These are phyloP conservation scores for Lasiosphaeria ovina DNA, from an alignment of 495 filamentous ascomycete genomes.

Conservation along the genomic window DNA sequence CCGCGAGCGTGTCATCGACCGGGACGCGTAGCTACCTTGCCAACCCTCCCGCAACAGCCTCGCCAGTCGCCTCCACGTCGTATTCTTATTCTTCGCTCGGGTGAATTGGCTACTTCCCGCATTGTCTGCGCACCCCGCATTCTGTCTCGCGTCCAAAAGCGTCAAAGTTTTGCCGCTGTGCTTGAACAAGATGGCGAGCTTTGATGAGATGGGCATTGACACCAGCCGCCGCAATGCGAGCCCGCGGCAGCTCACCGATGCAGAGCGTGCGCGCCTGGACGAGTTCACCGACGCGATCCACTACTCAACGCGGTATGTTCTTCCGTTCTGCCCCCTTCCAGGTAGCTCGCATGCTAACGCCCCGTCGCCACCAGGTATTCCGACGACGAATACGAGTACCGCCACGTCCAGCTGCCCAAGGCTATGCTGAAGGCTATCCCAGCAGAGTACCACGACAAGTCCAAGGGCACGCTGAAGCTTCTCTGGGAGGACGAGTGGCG, in stretches of 20 bases:
- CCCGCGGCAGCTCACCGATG: conserved; percentile 75
- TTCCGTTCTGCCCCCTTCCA: neutral
- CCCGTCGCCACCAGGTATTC: conserved; percentile 60
- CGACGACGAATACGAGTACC: conserved; percentile 87
- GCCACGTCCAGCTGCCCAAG: conserved; percentile 95
- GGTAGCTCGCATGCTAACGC: neutral
- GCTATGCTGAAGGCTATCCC: conserved; percentile 97
- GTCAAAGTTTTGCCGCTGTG: neutral
- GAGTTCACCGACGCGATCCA: conserved; percentile 91
- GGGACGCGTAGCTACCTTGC: conserved; percentile 4
- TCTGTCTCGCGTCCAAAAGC: neutral
- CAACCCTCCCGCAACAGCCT: neutral
- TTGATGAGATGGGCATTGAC: conserved; percentile 64
- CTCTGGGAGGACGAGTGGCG: conserved; percentile 99
- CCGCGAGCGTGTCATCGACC: neutral
- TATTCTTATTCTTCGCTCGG: neutral
- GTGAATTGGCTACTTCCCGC: neutral
- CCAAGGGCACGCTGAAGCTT: conserved; percentile 90
- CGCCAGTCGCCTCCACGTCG: neutral
- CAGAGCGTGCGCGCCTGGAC: conserved; percentile 76
- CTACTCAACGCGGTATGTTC: conserved; percentile 82
- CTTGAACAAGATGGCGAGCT: conserved; percentile 22
- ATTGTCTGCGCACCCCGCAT: neutral
- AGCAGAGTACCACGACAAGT: conserved; percentile 87
- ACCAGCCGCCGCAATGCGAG: conserved; percentile 76